These are phyloP conservation scores for Syzygium syzygioides DNA, from an alignment of 441 rosid genomes.

Conservation along the genomic window DNA sequence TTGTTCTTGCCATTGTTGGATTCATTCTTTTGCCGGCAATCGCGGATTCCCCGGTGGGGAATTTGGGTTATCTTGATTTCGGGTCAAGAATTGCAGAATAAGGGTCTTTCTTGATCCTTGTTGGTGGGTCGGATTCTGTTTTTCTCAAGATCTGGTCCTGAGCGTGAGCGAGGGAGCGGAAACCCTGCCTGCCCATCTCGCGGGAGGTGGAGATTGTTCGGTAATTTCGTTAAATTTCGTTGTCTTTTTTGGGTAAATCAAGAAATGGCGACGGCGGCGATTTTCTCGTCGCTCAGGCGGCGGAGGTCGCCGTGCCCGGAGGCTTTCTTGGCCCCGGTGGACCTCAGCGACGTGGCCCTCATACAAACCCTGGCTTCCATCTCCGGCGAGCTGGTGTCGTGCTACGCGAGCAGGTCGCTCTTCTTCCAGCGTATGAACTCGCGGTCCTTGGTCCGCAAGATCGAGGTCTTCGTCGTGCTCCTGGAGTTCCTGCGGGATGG, in stretches of 20 bases:
- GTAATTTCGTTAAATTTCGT: not conserved
- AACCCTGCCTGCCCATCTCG: not conserved
- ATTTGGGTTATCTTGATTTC: not conserved
- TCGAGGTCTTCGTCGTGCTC: slow-evolving; percentile 54
- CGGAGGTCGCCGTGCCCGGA: slow-evolving; percentile 70
- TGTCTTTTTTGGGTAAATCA: not conserved
- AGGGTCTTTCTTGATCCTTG: not conserved
- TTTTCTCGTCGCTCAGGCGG: slow-evolving; percentile 72
- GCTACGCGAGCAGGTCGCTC: slow-evolving; percentile 29
- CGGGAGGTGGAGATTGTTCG: not conserved
- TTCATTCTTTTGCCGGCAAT: not conserved
- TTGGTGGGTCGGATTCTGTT: not conserved
- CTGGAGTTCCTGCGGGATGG: slow-evolving; percentile 59
- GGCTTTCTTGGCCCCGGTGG: slow-evolving; percentile 82
- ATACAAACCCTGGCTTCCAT: slow-evolving; percentile 55
- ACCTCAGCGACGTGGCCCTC: slow-evolving; percentile 61
- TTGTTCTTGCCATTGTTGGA: not conserved
- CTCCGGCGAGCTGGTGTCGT: slow-evolving; percentile 51
- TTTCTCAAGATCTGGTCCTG: not conserved
- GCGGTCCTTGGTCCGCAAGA: slow-evolving; percentile 61
- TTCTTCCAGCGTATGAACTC: slow-evolving; percentile 66
- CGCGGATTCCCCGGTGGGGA: not conserved
- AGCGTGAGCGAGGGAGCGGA: not conserved
- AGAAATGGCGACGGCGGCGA: slow-evolving; percentile 73
- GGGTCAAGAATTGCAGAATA: not conserved